These are phyloP conservation scores for Nissolia schottii DNA, from an alignment of 306 rosid species.

Conservation along the genomic window DNA sequence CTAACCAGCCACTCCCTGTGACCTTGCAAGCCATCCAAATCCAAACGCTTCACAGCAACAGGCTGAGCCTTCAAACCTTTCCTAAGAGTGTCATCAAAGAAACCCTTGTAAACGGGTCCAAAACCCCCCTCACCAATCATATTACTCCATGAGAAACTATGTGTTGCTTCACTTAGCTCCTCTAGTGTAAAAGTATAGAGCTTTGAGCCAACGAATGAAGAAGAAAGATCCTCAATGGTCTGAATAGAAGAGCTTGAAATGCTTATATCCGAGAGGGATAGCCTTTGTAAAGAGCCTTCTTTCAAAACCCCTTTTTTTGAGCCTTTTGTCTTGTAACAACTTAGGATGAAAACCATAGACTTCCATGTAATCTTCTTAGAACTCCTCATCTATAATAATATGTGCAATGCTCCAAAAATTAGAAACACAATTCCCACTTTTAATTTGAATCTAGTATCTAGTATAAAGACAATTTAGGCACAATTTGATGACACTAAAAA, in stretches of 20 bases:
- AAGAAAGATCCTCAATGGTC: constrained; percentile 59
- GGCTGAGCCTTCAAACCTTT: constrained; percentile 68
- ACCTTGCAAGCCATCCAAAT: constrained; percentile 85
- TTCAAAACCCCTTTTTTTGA: constrained; percentile 25
- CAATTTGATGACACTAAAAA: constrained; percentile 16
- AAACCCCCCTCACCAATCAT: constrained; percentile 88
- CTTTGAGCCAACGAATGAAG: constrained; percentile 55
- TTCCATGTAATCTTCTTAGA: constrained; percentile 64
- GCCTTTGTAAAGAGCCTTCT: constrained; percentile 48
- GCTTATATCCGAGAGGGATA: constrained; percentile 59
- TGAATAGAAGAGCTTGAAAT: constrained; percentile 46
- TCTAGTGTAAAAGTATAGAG: constrained; percentile 60
- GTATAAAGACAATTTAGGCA: constrained; percentile 14
- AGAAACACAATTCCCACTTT: constrained; percentile 3
- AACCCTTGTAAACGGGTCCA: constrained; percentile 85
- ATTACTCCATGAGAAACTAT: constrained; percentile 59
- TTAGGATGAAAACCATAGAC: constrained; percentile 53
- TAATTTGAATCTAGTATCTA: too few relatives aligned
- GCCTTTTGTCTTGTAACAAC: constrained; percentile 46
- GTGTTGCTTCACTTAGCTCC: constrained; percentile 63
- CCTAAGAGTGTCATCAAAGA: constrained; percentile 55
- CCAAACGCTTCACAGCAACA: constrained; percentile 70
- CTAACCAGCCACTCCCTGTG: constrained; percentile 91
- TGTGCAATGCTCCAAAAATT: constrained; percentile 15
- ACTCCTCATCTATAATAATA: constrained; percentile 35